Conservation (phyloP, 2,329 filamentous ascomycete species). For the Colletotrichum magnum region DNA sequence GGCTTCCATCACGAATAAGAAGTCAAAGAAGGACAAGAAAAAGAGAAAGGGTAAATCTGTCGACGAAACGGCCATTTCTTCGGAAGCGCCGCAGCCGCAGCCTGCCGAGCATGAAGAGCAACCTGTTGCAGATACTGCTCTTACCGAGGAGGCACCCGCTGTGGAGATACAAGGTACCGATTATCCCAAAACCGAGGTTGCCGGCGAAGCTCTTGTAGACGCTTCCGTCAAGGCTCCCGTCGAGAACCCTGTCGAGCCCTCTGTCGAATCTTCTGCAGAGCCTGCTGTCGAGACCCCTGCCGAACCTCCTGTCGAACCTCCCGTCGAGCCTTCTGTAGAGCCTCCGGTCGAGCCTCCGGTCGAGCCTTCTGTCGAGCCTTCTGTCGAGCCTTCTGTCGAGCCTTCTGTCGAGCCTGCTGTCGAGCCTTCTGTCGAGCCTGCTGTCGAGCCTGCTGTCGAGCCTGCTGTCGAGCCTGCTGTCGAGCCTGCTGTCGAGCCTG, state of each 20-base stretch:
- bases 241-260: background rate
- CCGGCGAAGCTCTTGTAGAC: background rate
- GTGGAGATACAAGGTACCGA: background rate
- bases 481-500: background rate
- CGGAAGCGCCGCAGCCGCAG: background rate
- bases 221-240: background rate
- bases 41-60: constrained; percentile 43
- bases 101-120: background rate
- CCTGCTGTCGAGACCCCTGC: background rate
- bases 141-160: background rate
- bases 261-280: background rate
- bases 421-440: background rate
- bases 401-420: background rate
- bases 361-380: background rate
- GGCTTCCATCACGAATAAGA: constrained; percentile 33
- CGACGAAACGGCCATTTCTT: background rate
- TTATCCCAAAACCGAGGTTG: background rate
- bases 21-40: constrained; percentile 46
- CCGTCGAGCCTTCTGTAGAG: background rate
- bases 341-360: background rate
- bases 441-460: background rate
- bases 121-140: background rate
- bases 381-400: background rate
- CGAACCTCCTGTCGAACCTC: background rate
- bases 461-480: background rate